Percentiles rank a stretch among this genome's conserved stretches.
phyloP scores from a whole-genome alignment of 164 flowering plant genomes.

The Warburgia ugandensis region DNA sequence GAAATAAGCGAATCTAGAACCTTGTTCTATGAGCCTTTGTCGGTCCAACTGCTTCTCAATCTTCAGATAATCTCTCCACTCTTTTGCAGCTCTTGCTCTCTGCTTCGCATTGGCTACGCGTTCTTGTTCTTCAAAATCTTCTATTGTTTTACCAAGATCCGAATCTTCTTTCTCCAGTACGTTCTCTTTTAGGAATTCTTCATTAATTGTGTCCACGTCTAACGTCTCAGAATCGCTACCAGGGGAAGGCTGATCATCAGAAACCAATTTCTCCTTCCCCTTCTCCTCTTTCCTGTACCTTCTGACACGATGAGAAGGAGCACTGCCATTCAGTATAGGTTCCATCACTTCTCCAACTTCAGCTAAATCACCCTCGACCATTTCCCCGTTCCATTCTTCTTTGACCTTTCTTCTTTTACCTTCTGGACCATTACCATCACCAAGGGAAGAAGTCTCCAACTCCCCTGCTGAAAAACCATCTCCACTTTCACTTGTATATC shows the following conservation, averaged over 20 bases:
- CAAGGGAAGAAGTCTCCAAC: neutral
- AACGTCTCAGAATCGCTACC: constrained; percentile 2
- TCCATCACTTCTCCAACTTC: neutral
- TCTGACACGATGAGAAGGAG: constrained; percentile 1
- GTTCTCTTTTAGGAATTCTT: neutral
- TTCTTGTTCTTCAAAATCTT: neutral
- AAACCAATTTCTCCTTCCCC: constrained; percentile 22
- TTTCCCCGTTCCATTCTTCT: neutral
- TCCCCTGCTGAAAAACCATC: neutral
- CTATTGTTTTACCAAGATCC: neutral
- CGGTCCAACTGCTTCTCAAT: constrained; percentile 14
- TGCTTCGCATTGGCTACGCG: neutral
- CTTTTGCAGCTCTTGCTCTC: neutral
- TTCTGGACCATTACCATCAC: neutral
- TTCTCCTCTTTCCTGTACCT: constrained; percentile 26
- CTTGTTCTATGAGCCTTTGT: constrained; percentile 34
- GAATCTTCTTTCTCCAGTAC: neutral
- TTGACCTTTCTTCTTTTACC: too few relatives aligned
- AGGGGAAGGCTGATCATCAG: constrained; percentile 6
- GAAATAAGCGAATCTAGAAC: constrained; percentile 45
- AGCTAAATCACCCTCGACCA: neutral
- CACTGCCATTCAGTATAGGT: constrained; percentile 7
- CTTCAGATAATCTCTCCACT: neutral
- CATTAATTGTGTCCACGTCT: neutral
- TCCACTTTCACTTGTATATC: neutral